phyloP scores from a whole-genome alignment of 2,329 filamentous ascomycete species.

The Ophiobolus disseminans region DNA sequence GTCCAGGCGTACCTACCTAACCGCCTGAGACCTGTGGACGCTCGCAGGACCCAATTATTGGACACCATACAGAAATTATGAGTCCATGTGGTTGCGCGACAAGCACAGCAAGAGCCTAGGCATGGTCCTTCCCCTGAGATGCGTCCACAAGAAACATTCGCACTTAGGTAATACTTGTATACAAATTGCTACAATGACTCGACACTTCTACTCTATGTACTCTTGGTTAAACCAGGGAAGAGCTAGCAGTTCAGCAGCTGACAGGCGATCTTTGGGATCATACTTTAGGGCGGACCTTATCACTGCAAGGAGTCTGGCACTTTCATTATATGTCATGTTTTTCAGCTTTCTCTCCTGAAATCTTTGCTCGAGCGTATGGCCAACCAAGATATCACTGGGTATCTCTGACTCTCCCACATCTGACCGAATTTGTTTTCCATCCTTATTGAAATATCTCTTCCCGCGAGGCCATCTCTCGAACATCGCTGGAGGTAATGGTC shows the following conservation, averaged over 20 bases:
- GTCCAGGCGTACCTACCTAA: too few species aligned
- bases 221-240: constrained; percentile 11
- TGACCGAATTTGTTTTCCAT: constrained; percentile 12
- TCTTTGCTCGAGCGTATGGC: constrained; percentile 12
- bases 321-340: constrained; percentile 14
- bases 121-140: constrained; percentile 6
- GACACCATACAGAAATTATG: constrained; percentile 10
- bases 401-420: constrained; percentile 13
- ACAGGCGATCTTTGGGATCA: constrained; percentile 12
- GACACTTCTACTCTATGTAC: constrained; percentile 13
- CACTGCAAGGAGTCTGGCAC: constrained; percentile 12
- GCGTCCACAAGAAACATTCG: constrained; percentile 8
- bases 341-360: constrained; percentile 11
- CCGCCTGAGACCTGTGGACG: too few species aligned
- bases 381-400: constrained; percentile 12
- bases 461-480: constrained; percentile 12
- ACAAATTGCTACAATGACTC: constrained; percentile 11
- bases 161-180: constrained; percentile 13
- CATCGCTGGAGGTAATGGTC: constrained; percentile 12
- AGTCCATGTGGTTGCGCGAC: constrained; percentile 7
- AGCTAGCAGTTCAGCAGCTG: constrained; percentile 13
- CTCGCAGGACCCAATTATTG: constrained; percentile 11
- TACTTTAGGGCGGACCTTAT: constrained; percentile 14
- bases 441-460: constrained; percentile 15
- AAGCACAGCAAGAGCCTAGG: constrained; percentile 10